These are phyloP conservation scores for Fusarium ramigenum DNA, from an alignment of 2,329 filamentous ascomycete species.

Conservation along the genomic window DNA sequence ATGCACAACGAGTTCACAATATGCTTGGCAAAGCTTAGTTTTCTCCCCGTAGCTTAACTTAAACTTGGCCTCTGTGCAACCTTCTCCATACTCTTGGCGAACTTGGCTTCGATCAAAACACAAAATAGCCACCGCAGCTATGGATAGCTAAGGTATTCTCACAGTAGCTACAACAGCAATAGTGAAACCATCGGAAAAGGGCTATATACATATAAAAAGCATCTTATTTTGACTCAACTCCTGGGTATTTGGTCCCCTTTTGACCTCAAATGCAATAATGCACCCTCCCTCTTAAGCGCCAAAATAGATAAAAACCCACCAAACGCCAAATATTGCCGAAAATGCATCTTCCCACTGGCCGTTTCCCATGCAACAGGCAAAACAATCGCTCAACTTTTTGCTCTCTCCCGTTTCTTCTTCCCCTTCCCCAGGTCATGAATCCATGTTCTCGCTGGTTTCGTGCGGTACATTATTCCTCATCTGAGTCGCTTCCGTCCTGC, in stretches of 20 bases:
- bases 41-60: conserved; percentile 4
- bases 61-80: conserved; percentile 29
- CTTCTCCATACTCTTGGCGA: conserved; percentile 36
- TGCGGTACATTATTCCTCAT: conserved; percentile 21
- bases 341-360: conserved; percentile 19
- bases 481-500: conserved; percentile 42
- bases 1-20: conserved; percentile 15
- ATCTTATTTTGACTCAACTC: conserved; percentile 25
- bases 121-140: not conserved
- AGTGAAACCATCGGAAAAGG: not conserved
- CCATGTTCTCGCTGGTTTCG: not conserved
- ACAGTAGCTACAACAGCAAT: not conserved
- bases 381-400: conserved; percentile 32
- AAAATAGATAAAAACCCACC: conserved; percentile 17
- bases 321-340: conserved; percentile 27
- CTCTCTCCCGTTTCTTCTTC: conserved; percentile 1
- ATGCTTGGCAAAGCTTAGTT: conserved; percentile 48
- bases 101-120: not conserved
- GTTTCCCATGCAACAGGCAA: conserved; percentile 24
- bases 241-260: conserved; percentile 40
- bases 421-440: not conserved
- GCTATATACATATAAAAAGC: not conserved
- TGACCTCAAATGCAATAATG: conserved; percentile 36
- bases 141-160: not conserved
- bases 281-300: conserved; percentile 19